phyloP scores from a whole-genome alignment of 345 rosid genomes.

The Nephelium lappaceum region DNA sequence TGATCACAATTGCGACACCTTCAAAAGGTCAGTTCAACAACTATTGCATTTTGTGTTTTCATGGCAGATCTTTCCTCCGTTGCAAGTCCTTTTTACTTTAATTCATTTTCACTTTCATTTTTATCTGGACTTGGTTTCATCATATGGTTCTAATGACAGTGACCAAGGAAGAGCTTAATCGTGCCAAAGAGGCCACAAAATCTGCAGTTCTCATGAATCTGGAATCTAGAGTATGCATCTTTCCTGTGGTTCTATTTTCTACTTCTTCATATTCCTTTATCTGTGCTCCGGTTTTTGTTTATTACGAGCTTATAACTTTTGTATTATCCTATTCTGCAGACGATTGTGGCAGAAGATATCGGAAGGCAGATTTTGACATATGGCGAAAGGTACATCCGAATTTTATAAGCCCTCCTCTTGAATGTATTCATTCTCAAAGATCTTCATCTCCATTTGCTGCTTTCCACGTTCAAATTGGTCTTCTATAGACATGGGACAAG shows the following conservation, averaged over 20 bases:
- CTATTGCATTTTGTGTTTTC: slow-evolving; percentile 1
- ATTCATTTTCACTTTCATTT: background rate
- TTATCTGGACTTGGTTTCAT: background rate
- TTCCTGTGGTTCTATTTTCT: background rate
- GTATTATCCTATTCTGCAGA: slow-evolving; percentile 28
- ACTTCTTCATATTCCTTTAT: background rate
- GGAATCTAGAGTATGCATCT: slow-evolving; percentile 62
- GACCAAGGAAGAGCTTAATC: slow-evolving; percentile 47
- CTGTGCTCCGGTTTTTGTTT: background rate
- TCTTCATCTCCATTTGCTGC: background rate
- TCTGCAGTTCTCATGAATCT: slow-evolving; percentile 77
- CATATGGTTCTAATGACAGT: slow-evolving; percentile 37
- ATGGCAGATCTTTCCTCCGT: background rate
- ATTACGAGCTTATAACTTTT: slow-evolving; percentile 12
- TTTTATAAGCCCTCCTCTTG: background rate
- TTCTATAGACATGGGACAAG: too few relatives aligned
- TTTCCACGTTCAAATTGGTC: background rate
- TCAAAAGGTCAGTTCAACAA: slow-evolving; percentile 49
- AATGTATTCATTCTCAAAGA: background rate
- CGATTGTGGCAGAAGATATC: slow-evolving; percentile 64
- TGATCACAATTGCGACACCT: slow-evolving; percentile 51
- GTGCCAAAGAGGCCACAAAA: slow-evolving; percentile 68
- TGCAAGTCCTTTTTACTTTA: background rate
- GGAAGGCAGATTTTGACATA: slow-evolving; percentile 75
- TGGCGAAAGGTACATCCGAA: slow-evolving; percentile 63